Base-by-base conservation (phyloP, 2,329 filamentous ascomycete genomes). In the Ophiostoma pallidulum region DNA sequence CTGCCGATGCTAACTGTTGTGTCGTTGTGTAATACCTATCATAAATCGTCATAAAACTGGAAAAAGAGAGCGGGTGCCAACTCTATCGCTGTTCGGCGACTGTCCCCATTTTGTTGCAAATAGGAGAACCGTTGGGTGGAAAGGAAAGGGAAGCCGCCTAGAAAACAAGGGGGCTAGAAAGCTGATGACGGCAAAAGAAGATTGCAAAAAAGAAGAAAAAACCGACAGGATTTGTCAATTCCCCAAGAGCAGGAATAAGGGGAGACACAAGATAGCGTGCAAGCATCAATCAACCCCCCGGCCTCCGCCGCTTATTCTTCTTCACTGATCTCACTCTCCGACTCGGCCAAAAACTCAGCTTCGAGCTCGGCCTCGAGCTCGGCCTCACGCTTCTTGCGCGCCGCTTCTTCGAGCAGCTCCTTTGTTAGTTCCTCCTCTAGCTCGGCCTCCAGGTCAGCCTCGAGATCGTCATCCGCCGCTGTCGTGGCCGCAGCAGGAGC, bases 261-360 rank as follows among this genome's bases (percentile, higher is more conserved):
- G 18, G 38, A 26, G 18, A 10, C 22, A 26, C 20, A 22, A 32
- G 18, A 45, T 22, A 37, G 28, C 2, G n/a, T 19, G 35, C 12
- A 22, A 33, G 16, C 12, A 19, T 8, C 22, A 13, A 20, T n/a
- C 20, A 28, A 8, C 35, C 20, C 24, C 2, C 10, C n/a, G 6
- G 10, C 2, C 12, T 40, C 18, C 10, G 14, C 19, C 53, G n/a
- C n/a, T n/a, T 64, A 82, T 59, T 82, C 79, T 60, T 82, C 79
- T 59, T 82, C 79, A 54, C 79, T 82, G 46, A 82, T 78, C 55
- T 80, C 77, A 54, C 78, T 82, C 60, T 82, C 78, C 45, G 70
- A 64, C 16, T 78, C 76, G 31, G 68, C 55, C 45, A 55, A 65
- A 31, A 76, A 65, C 33, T 71, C 72, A 8, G 74, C 74, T 55